phyloP scores from a whole-genome alignment of 2,329 filamentous ascomycete species.

The Colletotrichum euphorbiae region DNA sequence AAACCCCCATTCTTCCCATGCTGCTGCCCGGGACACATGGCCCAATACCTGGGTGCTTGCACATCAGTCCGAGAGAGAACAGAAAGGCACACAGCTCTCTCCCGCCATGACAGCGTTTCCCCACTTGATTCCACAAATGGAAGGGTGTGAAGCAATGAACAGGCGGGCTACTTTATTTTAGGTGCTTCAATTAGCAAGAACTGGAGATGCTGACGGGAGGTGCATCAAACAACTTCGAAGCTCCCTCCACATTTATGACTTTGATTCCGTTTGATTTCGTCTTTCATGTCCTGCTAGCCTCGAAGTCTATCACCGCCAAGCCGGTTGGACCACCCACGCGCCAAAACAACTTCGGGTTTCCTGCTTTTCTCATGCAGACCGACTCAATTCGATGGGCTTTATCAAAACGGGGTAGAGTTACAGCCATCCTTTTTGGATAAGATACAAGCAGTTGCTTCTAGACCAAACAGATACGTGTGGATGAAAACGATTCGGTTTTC shows the following conservation, averaged over 20 bases:
- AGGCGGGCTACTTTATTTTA: not conserved
- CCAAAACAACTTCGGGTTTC: not conserved
- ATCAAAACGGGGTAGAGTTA: not conserved
- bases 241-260: conserved; percentile 16
- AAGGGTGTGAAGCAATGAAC: not conserved
- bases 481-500: not conserved
- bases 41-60: not conserved
- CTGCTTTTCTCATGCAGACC: not conserved
- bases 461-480: not conserved
- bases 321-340: not conserved
- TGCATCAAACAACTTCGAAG: conserved; percentile 9
- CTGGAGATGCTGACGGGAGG: conserved; percentile 9
- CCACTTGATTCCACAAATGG: conserved; percentile 17
- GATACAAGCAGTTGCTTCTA: not conserved
- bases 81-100: conserved; percentile 1
- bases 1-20: conserved; percentile 13
- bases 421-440: too few relatives aligned
- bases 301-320: not conserved
- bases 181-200: not conserved
- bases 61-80: not conserved
- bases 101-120: not conserved
- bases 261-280: not conserved
- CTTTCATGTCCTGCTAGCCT: not conserved
- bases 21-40: not conserved
- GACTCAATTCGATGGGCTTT: not conserved